Conservation (phyloP, 2,329 filamentous ascomycete species). For the Juglanconis juglandina region DNA sequence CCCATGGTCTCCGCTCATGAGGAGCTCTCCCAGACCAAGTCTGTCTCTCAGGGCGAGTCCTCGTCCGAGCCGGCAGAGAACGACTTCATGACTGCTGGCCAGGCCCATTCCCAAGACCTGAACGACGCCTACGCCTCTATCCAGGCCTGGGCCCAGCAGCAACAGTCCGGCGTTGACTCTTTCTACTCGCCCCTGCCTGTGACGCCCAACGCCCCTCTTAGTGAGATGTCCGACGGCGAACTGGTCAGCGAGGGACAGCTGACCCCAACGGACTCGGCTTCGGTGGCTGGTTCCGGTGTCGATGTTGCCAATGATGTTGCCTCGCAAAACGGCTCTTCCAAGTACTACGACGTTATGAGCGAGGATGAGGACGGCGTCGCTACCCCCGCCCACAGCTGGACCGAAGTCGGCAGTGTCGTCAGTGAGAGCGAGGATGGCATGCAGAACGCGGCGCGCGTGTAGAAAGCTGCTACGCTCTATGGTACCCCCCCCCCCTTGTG, state of each 20-base stretch:
- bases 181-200: slow-evolving; percentile 61
- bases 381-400: slow-evolving; percentile 59
- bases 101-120: slow-evolving; percentile 33
- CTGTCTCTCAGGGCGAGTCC: slow-evolving; percentile 36
- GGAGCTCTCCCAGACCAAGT: not conserved
- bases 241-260: slow-evolving; percentile 50
- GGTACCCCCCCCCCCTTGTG: not conserved
- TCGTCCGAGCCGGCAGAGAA: slow-evolving; percentile 40
- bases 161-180: slow-evolving; percentile 35
- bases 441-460: slow-evolving; percentile 31
- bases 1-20: not conserved
- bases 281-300: slow-evolving; percentile 49
- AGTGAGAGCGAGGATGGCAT: slow-evolving; percentile 50
- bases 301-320: slow-evolving; percentile 42
- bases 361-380: slow-evolving; percentile 54
- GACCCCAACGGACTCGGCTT: slow-evolving; percentile 58
- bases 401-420: slow-evolving; percentile 60
- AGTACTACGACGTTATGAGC: slow-evolving; percentile 54
- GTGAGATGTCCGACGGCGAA: slow-evolving; percentile 42
- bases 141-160: slow-evolving; percentile 61
- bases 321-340: slow-evolving; percentile 36
- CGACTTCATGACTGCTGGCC: slow-evolving; percentile 52
- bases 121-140: slow-evolving; percentile 56
- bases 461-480: slow-evolving; percentile 9
- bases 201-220: slow-evolving; percentile 46